Evolutionary conservation across 805 yeast genomes (phyloP), one percentile per base, ranked within the genome.

Genomic region (Zygoascus bituminiphila): DNA sequence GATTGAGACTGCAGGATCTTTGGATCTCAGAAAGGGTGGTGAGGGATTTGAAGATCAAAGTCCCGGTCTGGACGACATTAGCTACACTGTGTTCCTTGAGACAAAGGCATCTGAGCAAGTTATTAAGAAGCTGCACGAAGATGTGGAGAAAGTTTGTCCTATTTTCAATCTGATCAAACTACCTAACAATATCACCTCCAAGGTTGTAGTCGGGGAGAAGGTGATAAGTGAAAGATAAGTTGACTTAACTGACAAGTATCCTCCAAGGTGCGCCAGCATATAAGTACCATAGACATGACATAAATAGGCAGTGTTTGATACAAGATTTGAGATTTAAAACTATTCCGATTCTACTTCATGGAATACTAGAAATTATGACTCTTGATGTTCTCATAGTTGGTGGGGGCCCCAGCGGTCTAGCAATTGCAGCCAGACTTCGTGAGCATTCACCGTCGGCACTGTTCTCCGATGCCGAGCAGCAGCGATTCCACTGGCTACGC

Each of bases 381-480:
- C 52, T 39, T 12, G 73, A 70, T 44, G 68, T 65, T 0, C 59
- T 71, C 6, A 61, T 72, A n/a, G 62, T 72, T 20, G 77, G 77
- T 8, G 75, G 74, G 2, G 76, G 77, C 1, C 70, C 76, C 1
- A 70, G 74, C 56, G 73, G 72, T 1, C 57, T 72, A 4, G 74
- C 76, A 0, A 60, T 60, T 6, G 62, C 72, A 7, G 64, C 76
- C 5, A 56, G 76, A 44, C 60, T 72, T 33, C 69, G 74, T 51
- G 76, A 72, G 54, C 58, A 57, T 17, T 62, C 64, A 22, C 75
- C 76, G 0, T 71, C 71, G 1, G 66, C 75, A 2, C 62, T 71
- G 9, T 72, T 60, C 56, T 67, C 74, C n/a, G 75, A 73, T 44
- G 73, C 66, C 29, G 76, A 72, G 44, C 76, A 71, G 51, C 75